Base-by-base conservation (phyloP, 768 basidiomycete genomes). In the Porphyrellus cyaneotinctus region DNA sequence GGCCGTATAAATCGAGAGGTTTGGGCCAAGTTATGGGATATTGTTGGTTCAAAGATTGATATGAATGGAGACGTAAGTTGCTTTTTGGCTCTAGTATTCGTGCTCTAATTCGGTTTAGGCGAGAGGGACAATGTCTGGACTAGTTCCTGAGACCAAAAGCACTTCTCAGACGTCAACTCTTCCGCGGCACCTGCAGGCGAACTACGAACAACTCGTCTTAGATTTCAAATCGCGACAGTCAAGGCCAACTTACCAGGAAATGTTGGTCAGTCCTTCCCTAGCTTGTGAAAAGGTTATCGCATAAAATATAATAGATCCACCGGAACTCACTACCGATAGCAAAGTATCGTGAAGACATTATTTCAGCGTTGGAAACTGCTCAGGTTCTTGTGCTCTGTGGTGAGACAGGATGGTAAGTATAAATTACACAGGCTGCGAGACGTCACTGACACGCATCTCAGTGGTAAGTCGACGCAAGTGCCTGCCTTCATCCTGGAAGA, bases 401-500 rank as follows among this genome's bases (percentile, higher is more conserved):
- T 35, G 87, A 88, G 64, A 89, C 87, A 11, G 87, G 88, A 55
- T 88, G 86, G 83, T 82, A 49, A 54, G 74, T 24, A 74, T 56
- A 73, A 32, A 75, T 77, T 73, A 24, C 68, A 70, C 63, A 15
- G 75, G 62, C 46, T 43, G 7, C 1, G 30, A 15, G 17, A 39
- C 18, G 22, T 50, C 47, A 46, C 52, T 61, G 35, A 56, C 20
- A 14, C 47, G 47, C 23, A 48, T 35, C 45, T 28, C 58, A 94
- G 93, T 63, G 95, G 95, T 10, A 99, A 99, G 73, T 97, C 94
- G 2, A 98, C 95, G 0, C 95, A 98, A 72, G 82, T 97, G 4
- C 95, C 95, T 4, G 79, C 87, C 1, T 98, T 94, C 72, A 87
- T 98, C 58, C 79, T 99, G 11, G 95, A 99, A 68, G 85, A 95